Base-by-base conservation (phyloP, 2,329 filamentous ascomycete genomes). In the Sporothrix pallida region DNA sequence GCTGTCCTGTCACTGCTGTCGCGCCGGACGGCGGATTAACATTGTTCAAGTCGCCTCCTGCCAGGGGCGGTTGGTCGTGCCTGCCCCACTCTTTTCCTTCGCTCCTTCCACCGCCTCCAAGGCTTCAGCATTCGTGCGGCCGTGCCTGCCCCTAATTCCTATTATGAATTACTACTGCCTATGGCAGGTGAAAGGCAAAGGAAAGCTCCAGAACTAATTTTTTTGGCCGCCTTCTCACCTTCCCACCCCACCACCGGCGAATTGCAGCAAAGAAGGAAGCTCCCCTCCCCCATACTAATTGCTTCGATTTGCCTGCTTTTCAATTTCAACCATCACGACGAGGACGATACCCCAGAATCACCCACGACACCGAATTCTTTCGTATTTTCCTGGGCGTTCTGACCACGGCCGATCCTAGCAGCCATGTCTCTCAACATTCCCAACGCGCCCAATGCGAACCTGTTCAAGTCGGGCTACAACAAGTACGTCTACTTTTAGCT, bases 391-490 rank as follows among this genome's bases (percentile, higher is more conserved):
- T 52, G 56, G 69, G 44, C 7, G 48, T 42, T 68, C 62, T 46
- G 42, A 46, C 31, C 15, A 26, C 60, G n/a, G 20, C 52, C 71
- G 23, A 72, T 5, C 42, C 20, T 62, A 37, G 31, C 69, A 58
- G 81, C 78, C 79, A 98, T 99, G 96, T 99, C 96, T 84, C 90
- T 99, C 82, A 93, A 94, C 82, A 97, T 99, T 82, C 96, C 96
- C 77, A 93, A 91, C 83, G 95, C 96, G 79, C 96, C 96, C 76
- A 97, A 98, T 83, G 88, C 92, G 80, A 92, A 93, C 83, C 89
- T 98, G 56, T 98, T 99, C 89, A 98, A 98, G 87, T 88, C 91
- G 79, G 95, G 95, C 80, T 99, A 99, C 86, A 95, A 95, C 84
- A 97, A 93, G 95, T 98, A 89, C 81, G 89, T 74, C 5, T 23